Evolutionary conservation across 1,284 basidiomycete genomes (phyloP), one percentile per base, ranked within the genome.

Genomic region (Chiua sp.): DNA sequence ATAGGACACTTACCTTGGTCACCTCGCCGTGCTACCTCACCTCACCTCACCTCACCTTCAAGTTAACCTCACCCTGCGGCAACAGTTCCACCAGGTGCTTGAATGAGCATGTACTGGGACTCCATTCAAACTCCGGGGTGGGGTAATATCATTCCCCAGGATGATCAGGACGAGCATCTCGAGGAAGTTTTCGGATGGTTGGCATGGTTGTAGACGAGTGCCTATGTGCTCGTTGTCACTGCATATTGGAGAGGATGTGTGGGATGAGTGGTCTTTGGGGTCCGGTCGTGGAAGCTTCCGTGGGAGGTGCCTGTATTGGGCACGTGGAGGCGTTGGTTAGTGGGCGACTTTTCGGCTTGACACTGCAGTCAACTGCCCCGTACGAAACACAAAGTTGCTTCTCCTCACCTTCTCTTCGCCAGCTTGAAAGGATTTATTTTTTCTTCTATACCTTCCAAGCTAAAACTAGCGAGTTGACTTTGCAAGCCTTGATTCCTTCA

Each of bases 81-180:
- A n/a, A n/a, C n/a, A n/a, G n/a, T n/a, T n/a, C n/a, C n/a, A n/a
- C n/a, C n/a, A n/a, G n/a, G n/a, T n/a, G n/a, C n/a, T n/a, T n/a
- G n/a, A n/a, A 42, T 7, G 39, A n/a, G 35, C 67, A 65, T 49
- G 54, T 47, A 62, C 42, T 15, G 26, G 61, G 72, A 71, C 69
- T 72, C 72, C 69, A 72, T 71, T 71, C 61, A 68, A 71, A 72
- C 69, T 70, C 71, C 68, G 70, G n/a, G 55, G 62, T 71, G 63
- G 58, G 51, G 61, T 49, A 32, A 55, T 23, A 22, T 48, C 32
- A 53, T 44, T 47, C 47, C 26, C 55, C 37, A 54, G 57, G 42
- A 53, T 11, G 57, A 55, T 8, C 50, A 47, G 46, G 54, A 47
- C 33, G 50, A 13, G 50, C 28, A n/a, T 10, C 4, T 20, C 3